Evolutionary conservation across 352 stramenopile species (phyloP), one percentile per base, ranked within the genome.

Genomic region (Phytophthora boehmeriae): DNA sequence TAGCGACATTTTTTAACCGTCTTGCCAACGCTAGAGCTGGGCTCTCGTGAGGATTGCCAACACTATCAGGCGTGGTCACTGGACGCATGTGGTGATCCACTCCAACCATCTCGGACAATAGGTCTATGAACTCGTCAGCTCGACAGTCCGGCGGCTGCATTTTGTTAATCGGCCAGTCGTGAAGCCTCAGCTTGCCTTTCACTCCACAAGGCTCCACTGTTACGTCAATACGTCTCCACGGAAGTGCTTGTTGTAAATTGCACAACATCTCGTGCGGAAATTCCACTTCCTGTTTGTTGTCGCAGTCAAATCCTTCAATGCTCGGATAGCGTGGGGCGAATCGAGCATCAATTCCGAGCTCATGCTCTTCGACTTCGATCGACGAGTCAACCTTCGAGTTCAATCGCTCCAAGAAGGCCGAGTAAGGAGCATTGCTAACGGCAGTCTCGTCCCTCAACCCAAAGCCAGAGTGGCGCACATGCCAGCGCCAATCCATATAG

Each of bases 131-230:
- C 52, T 91, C 80, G 44, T 83, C 54, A 1, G 82, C 80, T 23
- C 66, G 59, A 59, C 82, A 91, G n/a, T 80, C 82, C 6, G 68
- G 63, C 34, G 71, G 73, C 52, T 92, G 79, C 77, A 88, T 89
- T 62, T 92, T 92, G 73, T 76, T 86, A 53, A 92, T 85, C 10
- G 78, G 59, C 85, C 85, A 93, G 71, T 90, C 83, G 48, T 93
- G 85, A n/a, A 93, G 72, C 9, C 78, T 76, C 54, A 89, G 58
- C 39, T 90, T 88, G 14, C 80, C 83, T 54, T 88, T 89, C 42
- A 92, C 62, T 5, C 80, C 79, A 19, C 66, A 70, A 6, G 77
- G 78, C 45, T 90, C 70, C 41, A 94, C 80, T 16, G 79, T 76
- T 16, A 92, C 63, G 35, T 92, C 78, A 58, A 92, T 79, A 5